Base-by-base conservation (phyloP, 495 filamentous ascomycete genomes). In the Immersiella caudata region DNA sequence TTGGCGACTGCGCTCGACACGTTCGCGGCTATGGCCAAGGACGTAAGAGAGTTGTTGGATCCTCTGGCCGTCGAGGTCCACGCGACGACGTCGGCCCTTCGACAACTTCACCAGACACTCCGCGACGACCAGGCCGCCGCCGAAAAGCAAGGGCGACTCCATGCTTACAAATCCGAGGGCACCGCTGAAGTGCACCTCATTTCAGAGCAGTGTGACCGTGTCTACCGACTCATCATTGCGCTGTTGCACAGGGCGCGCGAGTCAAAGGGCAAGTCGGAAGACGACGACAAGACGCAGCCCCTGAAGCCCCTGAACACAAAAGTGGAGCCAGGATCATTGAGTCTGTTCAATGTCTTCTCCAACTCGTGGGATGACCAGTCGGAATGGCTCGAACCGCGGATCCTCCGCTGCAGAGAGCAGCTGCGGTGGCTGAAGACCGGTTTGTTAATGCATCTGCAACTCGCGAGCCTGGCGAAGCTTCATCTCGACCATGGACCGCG, bases 401-500 rank as follows among this genome's bases (percentile, higher is more conserved):
- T 55, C 5, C 2, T n/a, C 1, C 52, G 52, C 20, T 55, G 52
- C 52, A 6, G 22, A 14, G 52, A 55, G 52, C 52, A 55, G 52
- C 14, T 55, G 25, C 52, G 22, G 12, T 55, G 52, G 52, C 14
- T 55, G 25, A 55, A 55, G 52, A 55, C 52, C 3, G 52, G 52
- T 14, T 11, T 55, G 9, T n/a, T 55, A 6, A 55, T 55, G 52
- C 52, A 55, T 55, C 24, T 55, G 25, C 52, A 55, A n/a, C 52
- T 55, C 22, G 52, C 52, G 14, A 55, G n/a, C 9, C 52, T 55
- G 52, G 52, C 52, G 9, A 55, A 55, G 9, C 52, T 55, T 55
- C 52, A 55, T n/a, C 52, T 55, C 52, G 25, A 55, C 24, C 52
- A 55, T 6, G 52, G 52, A 12, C 52, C 52, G 25, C 52, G 52